These are phyloP conservation scores for Flaveria ramosissima DNA, from an alignment of 129 eudicot genomes.

Conservation along the genomic window DNA sequence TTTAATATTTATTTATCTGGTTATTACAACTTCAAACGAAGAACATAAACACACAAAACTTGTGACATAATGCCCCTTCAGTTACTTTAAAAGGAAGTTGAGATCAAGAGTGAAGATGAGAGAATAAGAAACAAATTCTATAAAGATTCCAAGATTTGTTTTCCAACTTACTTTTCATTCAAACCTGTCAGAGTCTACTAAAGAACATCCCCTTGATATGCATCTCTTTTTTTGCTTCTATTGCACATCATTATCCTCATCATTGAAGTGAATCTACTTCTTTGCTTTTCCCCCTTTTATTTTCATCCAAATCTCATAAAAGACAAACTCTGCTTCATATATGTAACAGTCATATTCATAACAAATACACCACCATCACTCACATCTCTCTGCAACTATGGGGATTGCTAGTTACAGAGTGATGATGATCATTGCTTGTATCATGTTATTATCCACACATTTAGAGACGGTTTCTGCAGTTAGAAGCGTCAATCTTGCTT, in stretches of 20 bases:
- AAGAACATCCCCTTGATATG: conserved; percentile 61
- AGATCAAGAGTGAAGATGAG: conserved; percentile 21
- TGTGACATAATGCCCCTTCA: not conserved
- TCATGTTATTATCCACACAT: conserved; percentile 51
- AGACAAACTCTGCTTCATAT: conserved; percentile 46
- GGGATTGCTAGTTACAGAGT: conserved; percentile 34
- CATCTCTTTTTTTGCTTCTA: conserved; percentile 25
- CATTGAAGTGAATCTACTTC: conserved; percentile 70
- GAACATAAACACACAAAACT: too few relatives aligned
- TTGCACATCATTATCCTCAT: conserved; percentile 46
- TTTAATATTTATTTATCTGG: not conserved
- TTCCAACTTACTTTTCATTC: conserved; percentile 74
- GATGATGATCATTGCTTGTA: conserved; percentile 44
- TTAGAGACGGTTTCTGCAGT: conserved; percentile 53
- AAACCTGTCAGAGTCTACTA: conserved; percentile 78
- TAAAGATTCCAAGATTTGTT: conserved; percentile 62
- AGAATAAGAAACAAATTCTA: conserved; percentile 46
- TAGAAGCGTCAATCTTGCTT: conserved; percentile 58
- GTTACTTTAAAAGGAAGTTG: conserved; percentile 27
- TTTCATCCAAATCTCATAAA: conserved; percentile 53
- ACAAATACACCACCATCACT: conserved; percentile 27
- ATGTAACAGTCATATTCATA: conserved; percentile 41
- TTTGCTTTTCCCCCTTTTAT: conserved; percentile 54
- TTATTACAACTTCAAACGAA: not conserved
- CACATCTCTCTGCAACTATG: conserved; percentile 42